Conservation (phyloP, 305 asterid genomes). For the Plantago rigida region DNA sequence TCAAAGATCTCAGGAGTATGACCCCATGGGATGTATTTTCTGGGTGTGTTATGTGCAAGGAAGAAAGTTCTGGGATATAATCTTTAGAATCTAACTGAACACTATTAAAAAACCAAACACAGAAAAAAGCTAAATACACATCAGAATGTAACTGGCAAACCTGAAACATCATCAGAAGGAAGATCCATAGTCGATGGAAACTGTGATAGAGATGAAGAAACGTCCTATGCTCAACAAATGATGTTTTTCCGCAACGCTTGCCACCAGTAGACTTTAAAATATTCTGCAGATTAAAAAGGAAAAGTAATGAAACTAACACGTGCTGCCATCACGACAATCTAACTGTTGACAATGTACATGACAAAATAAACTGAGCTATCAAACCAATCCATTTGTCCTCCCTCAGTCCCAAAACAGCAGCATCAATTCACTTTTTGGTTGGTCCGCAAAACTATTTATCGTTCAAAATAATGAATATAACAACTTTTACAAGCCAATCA, state of each 20-base stretch:
- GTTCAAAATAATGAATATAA: too few species aligned
- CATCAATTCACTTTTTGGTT: too few species aligned
- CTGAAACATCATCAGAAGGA: slow-evolving; percentile 94
- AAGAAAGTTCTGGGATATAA: too few species aligned
- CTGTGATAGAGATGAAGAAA: slow-evolving; percentile 98
- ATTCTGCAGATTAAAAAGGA: slow-evolving; percentile 43
- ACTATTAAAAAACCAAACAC: too few species aligned
- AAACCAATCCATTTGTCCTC: slow-evolving; percentile 4
- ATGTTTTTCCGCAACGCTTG: slow-evolving; percentile 81
- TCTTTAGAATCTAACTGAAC: too few species aligned
- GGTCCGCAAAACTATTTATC: too few species aligned
- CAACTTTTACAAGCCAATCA: too few species aligned
- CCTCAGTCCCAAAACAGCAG: too few species aligned
- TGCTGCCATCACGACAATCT: slow-evolving; percentile 13
- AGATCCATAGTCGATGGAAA: slow-evolving; percentile 96
- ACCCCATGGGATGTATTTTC: too few species aligned
- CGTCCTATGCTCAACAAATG: slow-evolving; percentile 93
- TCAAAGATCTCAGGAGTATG: too few species aligned
- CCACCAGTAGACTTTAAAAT: slow-evolving; percentile 56
- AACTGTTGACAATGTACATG: slow-evolving; percentile 15
- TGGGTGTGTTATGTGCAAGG: too few species aligned
- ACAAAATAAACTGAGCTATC: slow-evolving; percentile 10
- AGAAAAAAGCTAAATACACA: too few species aligned
- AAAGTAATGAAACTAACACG: slow-evolving; percentile 13
- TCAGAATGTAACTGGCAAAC: slow-evolving; percentile 30